A percentile compares a stretch with the other conserved stretches of the same genome.
Evolutionary conservation across 306 rosid species (phyloP).

Genomic region (Castanea mollissima): DNA sequence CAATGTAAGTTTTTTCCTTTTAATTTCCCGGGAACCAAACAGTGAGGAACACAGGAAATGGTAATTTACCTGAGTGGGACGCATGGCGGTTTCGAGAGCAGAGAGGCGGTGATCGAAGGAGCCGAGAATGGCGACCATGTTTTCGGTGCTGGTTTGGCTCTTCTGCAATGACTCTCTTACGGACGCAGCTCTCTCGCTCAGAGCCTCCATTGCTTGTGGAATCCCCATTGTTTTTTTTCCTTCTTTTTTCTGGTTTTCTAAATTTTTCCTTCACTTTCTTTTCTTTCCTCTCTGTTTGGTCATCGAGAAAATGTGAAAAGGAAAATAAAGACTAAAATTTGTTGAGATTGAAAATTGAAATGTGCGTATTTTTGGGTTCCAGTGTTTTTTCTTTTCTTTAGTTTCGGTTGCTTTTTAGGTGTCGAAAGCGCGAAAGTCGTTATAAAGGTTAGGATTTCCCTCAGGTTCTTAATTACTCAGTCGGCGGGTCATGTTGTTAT

Average conservation of each 20-base stretch:
- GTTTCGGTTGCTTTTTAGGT: slow-evolving; percentile 19
- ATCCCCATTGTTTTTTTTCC: slow-evolving; percentile 38
- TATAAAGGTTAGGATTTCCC: neutral
- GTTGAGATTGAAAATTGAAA: slow-evolving; percentile 7
- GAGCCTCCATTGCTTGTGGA: slow-evolving; percentile 59
- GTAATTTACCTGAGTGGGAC: slow-evolving; percentile 77
- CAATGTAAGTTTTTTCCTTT: neutral
- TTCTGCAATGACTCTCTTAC: slow-evolving; percentile 67
- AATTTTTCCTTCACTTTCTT: slow-evolving; percentile 23
- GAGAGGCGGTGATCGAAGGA: slow-evolving; percentile 97
- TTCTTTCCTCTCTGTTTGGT: slow-evolving; percentile 16
- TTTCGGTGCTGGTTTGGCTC: slow-evolving; percentile 76
- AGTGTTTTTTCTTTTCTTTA: no score
- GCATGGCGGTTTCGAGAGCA: slow-evolving; percentile 92
- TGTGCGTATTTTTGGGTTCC: neutral
- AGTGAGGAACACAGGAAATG: neutral
- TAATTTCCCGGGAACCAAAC: neutral
- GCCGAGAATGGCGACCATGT: slow-evolving; percentile 88
- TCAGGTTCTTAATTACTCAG: neutral
- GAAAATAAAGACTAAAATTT: neutral
- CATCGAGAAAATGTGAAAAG: slow-evolving; percentile 16
- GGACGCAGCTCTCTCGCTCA: slow-evolving; percentile 55
- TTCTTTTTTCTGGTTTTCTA: neutral
- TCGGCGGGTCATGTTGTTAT: neutral
- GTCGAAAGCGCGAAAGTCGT: slow-evolving; percentile 7